Conservation (phyloP, 2,329 filamentous ascomycete genomes). For the Paraphoma chrysanthemicola region DNA sequence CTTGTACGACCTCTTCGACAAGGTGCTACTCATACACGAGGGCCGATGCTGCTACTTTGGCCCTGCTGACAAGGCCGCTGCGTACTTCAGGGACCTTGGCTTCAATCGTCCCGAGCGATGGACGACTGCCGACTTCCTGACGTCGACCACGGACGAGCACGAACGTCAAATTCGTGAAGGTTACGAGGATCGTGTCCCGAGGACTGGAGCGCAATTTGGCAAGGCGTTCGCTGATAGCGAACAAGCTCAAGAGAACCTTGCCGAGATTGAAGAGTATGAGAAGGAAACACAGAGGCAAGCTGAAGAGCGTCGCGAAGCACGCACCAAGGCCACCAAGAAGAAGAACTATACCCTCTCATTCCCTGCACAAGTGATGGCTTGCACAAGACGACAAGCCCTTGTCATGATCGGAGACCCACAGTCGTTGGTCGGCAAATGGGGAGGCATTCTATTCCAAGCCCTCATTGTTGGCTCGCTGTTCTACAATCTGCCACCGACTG, state of each 20-base stretch:
- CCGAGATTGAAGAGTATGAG: constrained; percentile 51
- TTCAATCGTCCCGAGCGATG: constrained; percentile 71
- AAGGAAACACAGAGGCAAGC: constrained; percentile 37
- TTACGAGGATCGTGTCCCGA: constrained; percentile 64
- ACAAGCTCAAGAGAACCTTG: constrained; percentile 45
- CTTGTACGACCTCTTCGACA: constrained; percentile 49
- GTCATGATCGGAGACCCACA: constrained; percentile 63
- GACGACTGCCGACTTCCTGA: constrained; percentile 76
- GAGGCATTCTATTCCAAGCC: constrained; percentile 49
- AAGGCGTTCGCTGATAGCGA: constrained; percentile 49
- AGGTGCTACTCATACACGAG: constrained; percentile 50
- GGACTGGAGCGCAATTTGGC: constrained; percentile 63
- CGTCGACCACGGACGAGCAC: constrained; percentile 70
- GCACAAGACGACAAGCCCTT: constrained; percentile 52
- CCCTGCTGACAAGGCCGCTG: constrained; percentile 63
- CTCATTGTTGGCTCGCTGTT: constrained; percentile 56
- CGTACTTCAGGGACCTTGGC: constrained; percentile 72
- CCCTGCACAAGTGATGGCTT: constrained; percentile 49
- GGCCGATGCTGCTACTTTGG: constrained; percentile 66
- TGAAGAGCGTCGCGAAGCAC: constrained; percentile 40
- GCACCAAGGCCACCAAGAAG: constrained; percentile 48
- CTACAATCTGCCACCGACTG: constrained; percentile 60
- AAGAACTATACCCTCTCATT: constrained; percentile 51
- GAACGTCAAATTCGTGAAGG: constrained; percentile 64
- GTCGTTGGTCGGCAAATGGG: constrained; percentile 56